These are phyloP conservation scores for Ceratorhiza oryzae-sativae DNA, from an alignment of 1,284 basidiomycete species.

Conservation along the genomic window DNA sequence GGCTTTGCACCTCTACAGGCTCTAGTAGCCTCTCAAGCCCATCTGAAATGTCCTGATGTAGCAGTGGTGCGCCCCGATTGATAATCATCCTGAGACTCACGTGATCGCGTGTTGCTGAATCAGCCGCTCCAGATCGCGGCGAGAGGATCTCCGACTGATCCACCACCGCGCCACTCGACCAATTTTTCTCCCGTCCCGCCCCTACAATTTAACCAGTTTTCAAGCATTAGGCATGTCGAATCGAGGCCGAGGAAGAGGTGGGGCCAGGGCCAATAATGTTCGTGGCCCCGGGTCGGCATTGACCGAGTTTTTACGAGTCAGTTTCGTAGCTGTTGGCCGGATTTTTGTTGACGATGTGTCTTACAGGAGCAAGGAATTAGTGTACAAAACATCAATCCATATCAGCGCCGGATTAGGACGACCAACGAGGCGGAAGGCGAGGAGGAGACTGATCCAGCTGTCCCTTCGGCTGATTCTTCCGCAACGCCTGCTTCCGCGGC, in stretches of 20 bases:
- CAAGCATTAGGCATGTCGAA: constrained; percentile 3
- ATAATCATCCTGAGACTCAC: constrained; percentile 12
- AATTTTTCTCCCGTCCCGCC: not conserved
- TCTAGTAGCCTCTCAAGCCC: no score
- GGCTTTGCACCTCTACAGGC: no score
- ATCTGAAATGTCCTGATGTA: no score
- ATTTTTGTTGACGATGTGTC: not conserved
- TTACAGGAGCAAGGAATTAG: constrained; percentile 80
- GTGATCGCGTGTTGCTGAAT: constrained; percentile 24
- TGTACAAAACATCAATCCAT: constrained; percentile 64
- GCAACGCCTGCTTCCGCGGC: not conserved
- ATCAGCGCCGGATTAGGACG: constrained; percentile 44
- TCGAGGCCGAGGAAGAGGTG: constrained; percentile 33
- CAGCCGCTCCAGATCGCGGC: constrained; percentile 27
- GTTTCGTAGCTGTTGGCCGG: constrained; percentile 46
- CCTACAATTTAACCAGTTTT: not conserved
- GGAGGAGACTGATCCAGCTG: constrained; percentile 52
- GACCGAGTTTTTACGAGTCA: constrained; percentile 87
- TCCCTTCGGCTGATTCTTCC: constrained; percentile 37
- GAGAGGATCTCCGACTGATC: constrained; percentile 10
- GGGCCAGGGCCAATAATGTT: constrained; percentile 63
- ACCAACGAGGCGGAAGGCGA: constrained; percentile 44
- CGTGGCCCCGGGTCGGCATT: constrained; percentile 90
- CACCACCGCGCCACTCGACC: constrained; percentile 14
- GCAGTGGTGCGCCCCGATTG: no score